Conservation (phyloP, 1,284 basidiomycete genomes). For the Gymnopus androsaceus region DNA sequence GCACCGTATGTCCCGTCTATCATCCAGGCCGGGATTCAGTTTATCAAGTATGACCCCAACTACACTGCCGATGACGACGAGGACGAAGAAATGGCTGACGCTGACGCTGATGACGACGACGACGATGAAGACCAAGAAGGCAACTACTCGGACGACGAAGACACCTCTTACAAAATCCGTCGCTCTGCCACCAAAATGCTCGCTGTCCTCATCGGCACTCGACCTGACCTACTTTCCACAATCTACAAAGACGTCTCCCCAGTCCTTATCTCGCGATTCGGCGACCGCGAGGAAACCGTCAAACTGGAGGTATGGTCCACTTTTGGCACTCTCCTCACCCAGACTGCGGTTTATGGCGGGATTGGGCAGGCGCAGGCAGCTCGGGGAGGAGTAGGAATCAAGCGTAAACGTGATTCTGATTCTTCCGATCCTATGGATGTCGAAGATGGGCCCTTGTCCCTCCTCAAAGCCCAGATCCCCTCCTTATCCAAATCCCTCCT, state of each 20-base stretch:
- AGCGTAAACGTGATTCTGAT: slow-evolving; percentile 79
- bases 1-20: slow-evolving; percentile 72
- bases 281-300: slow-evolving; percentile 95
- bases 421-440: slow-evolving; percentile 73
- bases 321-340: slow-evolving; percentile 78
- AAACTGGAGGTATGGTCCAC: slow-evolving; percentile 92
- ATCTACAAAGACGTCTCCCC: slow-evolving; percentile 87
- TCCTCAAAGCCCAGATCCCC: slow-evolving; percentile 78
- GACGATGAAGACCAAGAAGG: slow-evolving; percentile 75
- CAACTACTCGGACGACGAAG: slow-evolving; percentile 96
- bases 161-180: slow-evolving; percentile 98
- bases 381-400: too few species aligned
- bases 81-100: slow-evolving; percentile 82
- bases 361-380: slow-evolving; percentile 51
- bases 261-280: slow-evolving; percentile 86
- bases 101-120: slow-evolving; percentile 77
- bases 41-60: slow-evolving; percentile 95
- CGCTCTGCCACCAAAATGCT: slow-evolving; percentile 91
- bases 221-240: slow-evolving; percentile 79
- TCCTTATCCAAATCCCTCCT: slow-evolving; percentile 80
- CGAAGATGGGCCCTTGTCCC: slow-evolving; percentile 73
- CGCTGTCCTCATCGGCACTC: slow-evolving; percentile 81
- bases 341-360: slow-evolving; percentile 78
- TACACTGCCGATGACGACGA: slow-evolving; percentile 86
- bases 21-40: slow-evolving; percentile 69